These are phyloP conservation scores for Gastrolobium bilobum DNA, from an alignment of 306 rosid species.

Conservation along the genomic window DNA sequence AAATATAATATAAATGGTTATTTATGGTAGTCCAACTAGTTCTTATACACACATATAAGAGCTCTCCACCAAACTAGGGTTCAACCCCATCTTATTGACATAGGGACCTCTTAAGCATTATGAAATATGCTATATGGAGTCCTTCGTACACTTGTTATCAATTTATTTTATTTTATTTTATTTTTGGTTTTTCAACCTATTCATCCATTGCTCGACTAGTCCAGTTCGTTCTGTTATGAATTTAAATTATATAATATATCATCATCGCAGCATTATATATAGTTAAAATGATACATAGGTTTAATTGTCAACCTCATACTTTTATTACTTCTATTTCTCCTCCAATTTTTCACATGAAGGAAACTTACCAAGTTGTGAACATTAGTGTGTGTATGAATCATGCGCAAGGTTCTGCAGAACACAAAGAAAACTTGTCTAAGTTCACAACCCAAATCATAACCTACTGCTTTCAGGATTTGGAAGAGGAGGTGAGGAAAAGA, in stretches of 20 bases:
- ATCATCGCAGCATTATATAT: not conserved
- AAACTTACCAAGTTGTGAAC: conserved; percentile 37
- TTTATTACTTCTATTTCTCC: conserved; percentile 18
- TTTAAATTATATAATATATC: not conserved
- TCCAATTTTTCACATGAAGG: conserved; percentile 22
- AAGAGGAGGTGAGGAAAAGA: not conserved
- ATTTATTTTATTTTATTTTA: no score
- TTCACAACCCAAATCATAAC: conserved; percentile 1
- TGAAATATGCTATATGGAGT: not conserved
- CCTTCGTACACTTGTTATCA: not conserved
- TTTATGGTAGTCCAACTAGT: no score
- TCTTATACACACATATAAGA: no score
- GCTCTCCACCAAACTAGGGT: no score
- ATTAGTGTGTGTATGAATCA: conserved; percentile 61
- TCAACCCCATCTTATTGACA: no score
- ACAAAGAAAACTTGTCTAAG: conserved; percentile 19
- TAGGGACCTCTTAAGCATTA: no score
- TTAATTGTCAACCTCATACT: conserved; percentile 22
- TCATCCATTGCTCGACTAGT: no score
- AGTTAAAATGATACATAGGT: conserved; percentile 8
- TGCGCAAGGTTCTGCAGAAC: conserved; percentile 80
- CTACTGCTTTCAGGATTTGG: not conserved
- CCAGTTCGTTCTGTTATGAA: not conserved
- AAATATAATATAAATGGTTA: no score
- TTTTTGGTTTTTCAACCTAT: no score